Conservation (phyloP, 2,329 filamentous ascomycete genomes). For the Polytolypa hystricis region DNA sequence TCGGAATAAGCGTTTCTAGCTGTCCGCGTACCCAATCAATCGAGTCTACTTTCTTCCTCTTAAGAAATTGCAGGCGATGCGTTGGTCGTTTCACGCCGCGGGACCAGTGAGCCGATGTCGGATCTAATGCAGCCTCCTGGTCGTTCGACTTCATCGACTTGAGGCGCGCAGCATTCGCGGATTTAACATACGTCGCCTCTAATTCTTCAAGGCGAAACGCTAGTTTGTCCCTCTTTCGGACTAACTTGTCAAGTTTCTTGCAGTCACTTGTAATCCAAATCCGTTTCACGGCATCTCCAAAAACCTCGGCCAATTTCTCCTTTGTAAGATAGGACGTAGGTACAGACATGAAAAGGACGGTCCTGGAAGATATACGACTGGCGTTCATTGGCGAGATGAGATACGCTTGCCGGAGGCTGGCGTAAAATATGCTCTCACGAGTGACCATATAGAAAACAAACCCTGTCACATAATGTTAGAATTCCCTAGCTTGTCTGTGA, state of each 20-base stretch:
- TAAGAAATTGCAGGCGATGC: conserved; percentile 55
- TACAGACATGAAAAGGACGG: conserved; percentile 78
- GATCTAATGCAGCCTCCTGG: conserved; percentile 13
- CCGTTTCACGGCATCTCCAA: conserved; percentile 66
- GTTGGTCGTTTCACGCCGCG: conserved; percentile 51
- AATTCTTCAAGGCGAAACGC: conserved; percentile 71
- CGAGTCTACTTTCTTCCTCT: conserved; percentile 78
- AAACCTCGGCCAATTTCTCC: conserved; percentile 61
- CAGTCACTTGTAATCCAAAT: conserved; percentile 76
- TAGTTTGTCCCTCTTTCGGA: conserved; percentile 66
- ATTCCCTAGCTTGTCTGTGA: no score
- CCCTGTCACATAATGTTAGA: conserved; percentile 24
- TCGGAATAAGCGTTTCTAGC: conserved; percentile 58
- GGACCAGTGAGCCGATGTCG: conserved; percentile 23
- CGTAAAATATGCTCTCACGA: conserved; percentile 79
- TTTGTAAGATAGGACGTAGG: conserved; percentile 68
- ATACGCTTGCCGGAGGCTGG: conserved; percentile 84
- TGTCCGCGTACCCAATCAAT: conserved; percentile 75
- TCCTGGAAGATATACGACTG: conserved; percentile 75
- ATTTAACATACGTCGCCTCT: conserved; percentile 75
- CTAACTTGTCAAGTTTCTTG: conserved; percentile 63
- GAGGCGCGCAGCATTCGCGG: conserved; percentile 58
- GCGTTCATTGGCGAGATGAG: conserved; percentile 74
- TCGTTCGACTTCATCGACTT: conserved; percentile 42
- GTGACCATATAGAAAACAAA: conserved; percentile 82